These are phyloP conservation scores for Phialophora verrucosa DNA, from an alignment of 2,329 filamentous ascomycete genomes.

Conservation along the genomic window DNA sequence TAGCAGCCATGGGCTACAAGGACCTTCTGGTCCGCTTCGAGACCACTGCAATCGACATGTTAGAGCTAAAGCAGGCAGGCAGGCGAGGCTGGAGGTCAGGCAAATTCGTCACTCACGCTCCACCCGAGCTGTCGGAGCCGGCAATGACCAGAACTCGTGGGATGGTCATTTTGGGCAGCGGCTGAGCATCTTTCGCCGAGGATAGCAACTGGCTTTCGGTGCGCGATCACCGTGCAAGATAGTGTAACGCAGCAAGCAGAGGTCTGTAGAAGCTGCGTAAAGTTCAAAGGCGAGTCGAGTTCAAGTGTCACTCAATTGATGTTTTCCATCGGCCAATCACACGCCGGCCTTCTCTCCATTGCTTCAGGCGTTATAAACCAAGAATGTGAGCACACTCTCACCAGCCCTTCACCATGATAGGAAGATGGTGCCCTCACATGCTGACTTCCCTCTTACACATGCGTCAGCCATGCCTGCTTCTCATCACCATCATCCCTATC, in stretches of 20 bases:
- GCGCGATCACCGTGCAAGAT: neutral
- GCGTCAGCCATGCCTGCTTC: neutral
- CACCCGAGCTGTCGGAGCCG: constrained; percentile 88
- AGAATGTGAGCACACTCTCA: neutral
- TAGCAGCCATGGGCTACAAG: constrained; percentile 91
- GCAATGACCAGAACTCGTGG: constrained; percentile 78
- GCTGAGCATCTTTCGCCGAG: neutral
- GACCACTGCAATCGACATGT: constrained; percentile 63
- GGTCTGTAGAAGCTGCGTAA: neutral
- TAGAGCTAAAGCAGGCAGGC: constrained; percentile 24
- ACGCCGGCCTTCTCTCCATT: constrained; percentile 3
- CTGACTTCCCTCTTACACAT: neutral
- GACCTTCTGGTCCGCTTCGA: constrained; percentile 96
- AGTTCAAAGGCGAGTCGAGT: neutral
- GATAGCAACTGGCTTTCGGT: neutral
- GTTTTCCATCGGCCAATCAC: constrained; percentile 11
- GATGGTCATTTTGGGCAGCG: constrained; percentile 43
- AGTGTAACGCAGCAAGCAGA: neutral
- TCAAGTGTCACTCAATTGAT: neutral
- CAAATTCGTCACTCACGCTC: constrained; percentile 69
- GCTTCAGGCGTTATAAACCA: neutral
- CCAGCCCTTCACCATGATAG: neutral
- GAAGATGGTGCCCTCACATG: neutral
- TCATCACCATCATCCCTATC: neutral
- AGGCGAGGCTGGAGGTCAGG: constrained; percentile 22